Evolutionary conservation across 768 basidiomycete genomes (phyloP).

Genomic region (Termitomyces sp.): DNA sequence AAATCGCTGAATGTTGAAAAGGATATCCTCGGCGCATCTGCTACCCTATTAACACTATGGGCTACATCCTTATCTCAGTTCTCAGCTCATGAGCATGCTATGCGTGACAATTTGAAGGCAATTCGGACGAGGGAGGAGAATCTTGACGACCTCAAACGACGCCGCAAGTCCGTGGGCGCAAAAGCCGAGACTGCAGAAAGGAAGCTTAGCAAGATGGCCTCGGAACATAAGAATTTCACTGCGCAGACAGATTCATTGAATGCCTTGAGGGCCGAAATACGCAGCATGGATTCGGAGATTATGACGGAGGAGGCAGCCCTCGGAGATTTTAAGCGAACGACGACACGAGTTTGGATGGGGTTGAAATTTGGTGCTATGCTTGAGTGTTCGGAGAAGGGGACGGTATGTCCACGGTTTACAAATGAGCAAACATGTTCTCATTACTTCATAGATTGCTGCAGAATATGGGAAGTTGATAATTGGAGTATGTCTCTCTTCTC

Average conservation of each 20-base stretch:
- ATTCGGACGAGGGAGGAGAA: slow-evolving; percentile 82
- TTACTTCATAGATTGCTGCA: slow-evolving; percentile 37
- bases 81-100: slow-evolving; percentile 60
- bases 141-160: slow-evolving; percentile 69
- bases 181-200: slow-evolving; percentile 83
- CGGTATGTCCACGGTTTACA: slow-evolving; percentile 25
- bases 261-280: slow-evolving; percentile 69
- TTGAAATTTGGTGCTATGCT: slow-evolving; percentile 84
- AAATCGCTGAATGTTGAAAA: slow-evolving; percentile 19
- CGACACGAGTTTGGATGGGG: slow-evolving; percentile 64
- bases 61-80: slow-evolving; percentile 62
- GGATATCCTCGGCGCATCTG: slow-evolving; percentile 73
- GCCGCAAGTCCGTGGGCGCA: slow-evolving; percentile 55
- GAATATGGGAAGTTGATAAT: slow-evolving; percentile 50
- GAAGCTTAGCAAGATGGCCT: slow-evolving; percentile 85
- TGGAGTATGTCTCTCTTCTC: slow-evolving; percentile 22
- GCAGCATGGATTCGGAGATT: slow-evolving; percentile 75
- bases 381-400: slow-evolving; percentile 81
- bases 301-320: slow-evolving; percentile 74
- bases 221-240: slow-evolving; percentile 79
- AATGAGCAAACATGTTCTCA: neutral
- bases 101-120: slow-evolving; percentile 74
- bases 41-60: slow-evolving; percentile 61
- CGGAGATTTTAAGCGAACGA: slow-evolving; percentile 77
- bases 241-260: slow-evolving; percentile 70